phyloP scores from a whole-genome alignment of 805 yeast species.

The Candida silvicultrix region DNA sequence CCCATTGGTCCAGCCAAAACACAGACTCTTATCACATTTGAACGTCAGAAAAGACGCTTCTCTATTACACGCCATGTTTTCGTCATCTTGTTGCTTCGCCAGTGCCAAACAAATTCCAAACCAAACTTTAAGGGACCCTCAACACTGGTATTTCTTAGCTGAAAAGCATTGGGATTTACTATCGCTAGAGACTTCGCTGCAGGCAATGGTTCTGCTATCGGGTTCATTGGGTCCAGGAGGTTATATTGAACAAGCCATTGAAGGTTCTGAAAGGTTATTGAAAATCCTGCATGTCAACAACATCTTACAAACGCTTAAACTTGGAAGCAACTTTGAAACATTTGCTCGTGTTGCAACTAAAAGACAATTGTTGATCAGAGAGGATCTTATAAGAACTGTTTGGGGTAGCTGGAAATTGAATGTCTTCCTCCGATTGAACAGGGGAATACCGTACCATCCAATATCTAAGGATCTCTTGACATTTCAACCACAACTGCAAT shows the following conservation, averaged over 20 bases:
- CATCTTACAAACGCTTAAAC: constrained; percentile 7
- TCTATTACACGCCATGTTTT: constrained; percentile 29
- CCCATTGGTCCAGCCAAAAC: constrained; percentile 30
- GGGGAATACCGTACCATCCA: constrained; percentile 29
- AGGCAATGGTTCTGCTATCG: constrained; percentile 22
- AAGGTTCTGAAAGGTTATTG: constrained; percentile 20
- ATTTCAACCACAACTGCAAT: constrained; percentile 26
- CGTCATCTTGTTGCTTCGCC: constrained; percentile 26
- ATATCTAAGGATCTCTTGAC: constrained; percentile 14
- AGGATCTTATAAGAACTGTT: constrained; percentile 26
- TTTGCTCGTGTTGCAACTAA: constrained; percentile 23
- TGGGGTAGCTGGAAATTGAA: constrained; percentile 35
- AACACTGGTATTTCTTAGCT: constrained; percentile 31
- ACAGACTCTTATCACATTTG: constrained; percentile 24
- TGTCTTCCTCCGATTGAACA: constrained; percentile 26
- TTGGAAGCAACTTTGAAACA: constrained; percentile 19
- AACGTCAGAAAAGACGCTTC: constrained; percentile 25
- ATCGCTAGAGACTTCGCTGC: constrained; percentile 21
- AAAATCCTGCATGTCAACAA: constrained; percentile 13
- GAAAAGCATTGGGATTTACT: constrained; percentile 27
- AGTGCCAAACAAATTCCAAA: constrained; percentile 21
- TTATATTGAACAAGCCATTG: constrained; percentile 20
- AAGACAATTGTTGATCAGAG: constrained; percentile 28
- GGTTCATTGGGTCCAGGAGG: constrained; percentile 26
- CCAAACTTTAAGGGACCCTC: constrained; percentile 24